Base-by-base conservation (phyloP, 78 protist genomes). In the Dictyostelium purpureum region DNA sequence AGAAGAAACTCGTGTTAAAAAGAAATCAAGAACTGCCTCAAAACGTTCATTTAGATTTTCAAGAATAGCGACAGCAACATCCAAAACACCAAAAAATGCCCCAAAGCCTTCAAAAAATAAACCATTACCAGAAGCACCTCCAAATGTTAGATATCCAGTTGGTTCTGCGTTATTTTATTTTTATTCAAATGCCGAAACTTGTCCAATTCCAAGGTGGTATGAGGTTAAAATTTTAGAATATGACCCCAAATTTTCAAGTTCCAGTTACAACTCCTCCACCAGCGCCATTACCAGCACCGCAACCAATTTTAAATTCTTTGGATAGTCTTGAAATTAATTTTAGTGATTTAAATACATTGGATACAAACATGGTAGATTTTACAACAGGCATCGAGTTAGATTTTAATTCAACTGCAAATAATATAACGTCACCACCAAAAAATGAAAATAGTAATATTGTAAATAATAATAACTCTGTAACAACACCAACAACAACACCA, bases 31-130 rank as follows among this genome's bases (percentile, higher is more conserved):
- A 61, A 47, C 82, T 0, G 26, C 90, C 1, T n/a, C 49, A 10
- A 85, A 85, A 74, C 40, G 92, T 45, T 57, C 74, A 73, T 85
- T 85, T 61, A 85, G 92, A 85, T 85, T 85, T 33, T 31, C 56
- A 5, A 57, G 92, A 43, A 31, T 85, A 24, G 77, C 92, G 33
- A 85, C 52, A 14, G 40, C 79, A 56, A 31, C 47, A 0, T 42
- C 79, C n/a, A 73, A 52, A 47, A 70, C 56, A 45, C 92, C 92
- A 56, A 85, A 85, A n/a, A 73, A 73, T 73, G 14, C 6, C 7
- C 74, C 79, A 14, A 85, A 85, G 24, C 74, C 43, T 19, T 45
- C 76, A 33, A 85, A 85, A 26, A 45, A 52, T 24, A 85, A 85
- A 54, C 33, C 16, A 52, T 19, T 47, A 11, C 69, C 49, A 14